phyloP scores from a whole-genome alignment of 2,329 filamentous ascomycete genomes.

The Stagonosporopsis rhizophila region DNA sequence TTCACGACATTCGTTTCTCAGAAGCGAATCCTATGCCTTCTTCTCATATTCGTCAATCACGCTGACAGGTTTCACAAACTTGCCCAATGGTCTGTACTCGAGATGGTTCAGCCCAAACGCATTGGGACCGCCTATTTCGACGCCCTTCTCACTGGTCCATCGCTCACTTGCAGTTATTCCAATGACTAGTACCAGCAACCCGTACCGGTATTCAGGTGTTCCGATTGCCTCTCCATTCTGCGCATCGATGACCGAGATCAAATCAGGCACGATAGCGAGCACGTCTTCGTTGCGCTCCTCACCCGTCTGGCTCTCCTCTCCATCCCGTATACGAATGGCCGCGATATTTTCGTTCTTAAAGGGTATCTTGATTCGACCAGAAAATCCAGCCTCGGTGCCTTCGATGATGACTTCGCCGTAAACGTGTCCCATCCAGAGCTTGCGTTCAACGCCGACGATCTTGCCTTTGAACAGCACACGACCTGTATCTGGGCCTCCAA shows the following conservation, averaged over 20 bases:
- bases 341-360: slow-evolving; percentile 79
- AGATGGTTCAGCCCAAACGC: slow-evolving; percentile 59
- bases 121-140: slow-evolving; percentile 59
- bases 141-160: slow-evolving; percentile 60
- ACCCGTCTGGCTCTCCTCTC: slow-evolving; percentile 30
- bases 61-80: slow-evolving; percentile 61
- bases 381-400: slow-evolving; percentile 32
- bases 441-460: slow-evolving; percentile 54
- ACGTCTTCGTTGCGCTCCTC: slow-evolving; percentile 50
- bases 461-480: slow-evolving; percentile 55
- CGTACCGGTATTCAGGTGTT: slow-evolving; percentile 63
- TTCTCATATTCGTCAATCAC: slow-evolving; percentile 60
- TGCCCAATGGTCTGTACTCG: slow-evolving; percentile 59
- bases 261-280: slow-evolving; percentile 58
- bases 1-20: background rate
- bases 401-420: slow-evolving; percentile 54
- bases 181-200: slow-evolving; percentile 60
- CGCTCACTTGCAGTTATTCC: slow-evolving; percentile 62
- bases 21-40: slow-evolving; percentile 11
- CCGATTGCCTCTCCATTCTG: slow-evolving; percentile 59
- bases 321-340: slow-evolving; percentile 51
- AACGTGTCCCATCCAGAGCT: slow-evolving; percentile 51
- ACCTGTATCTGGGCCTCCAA: slow-evolving; percentile 48
- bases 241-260: slow-evolving; percentile 59
- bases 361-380: slow-evolving; percentile 66